Conservation (phyloP, 2,329 filamentous ascomycete genomes). For the Fusarium oxysporum region DNA sequence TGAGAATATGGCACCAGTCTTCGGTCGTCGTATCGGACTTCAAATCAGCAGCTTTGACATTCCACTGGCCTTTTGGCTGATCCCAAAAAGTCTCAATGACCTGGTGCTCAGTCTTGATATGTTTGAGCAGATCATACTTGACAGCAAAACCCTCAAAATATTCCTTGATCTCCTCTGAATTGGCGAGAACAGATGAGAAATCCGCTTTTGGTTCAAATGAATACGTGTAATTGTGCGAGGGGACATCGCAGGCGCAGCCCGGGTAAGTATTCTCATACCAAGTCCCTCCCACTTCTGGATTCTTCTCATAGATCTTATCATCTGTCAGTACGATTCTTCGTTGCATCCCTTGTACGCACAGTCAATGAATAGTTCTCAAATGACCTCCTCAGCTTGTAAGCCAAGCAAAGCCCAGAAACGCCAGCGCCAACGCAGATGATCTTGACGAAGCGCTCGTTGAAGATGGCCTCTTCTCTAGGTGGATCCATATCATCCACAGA, state of each 20-base stretch:
- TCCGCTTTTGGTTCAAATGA: slow-evolving; percentile 22
- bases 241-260: slow-evolving; percentile 12
- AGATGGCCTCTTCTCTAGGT: background rate
- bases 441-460: slow-evolving; percentile 24
- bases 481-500: slow-evolving; percentile 1
- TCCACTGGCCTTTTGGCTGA: slow-evolving; percentile 6
- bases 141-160: slow-evolving; percentile 3
- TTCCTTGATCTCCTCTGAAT: background rate
- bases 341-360: background rate
- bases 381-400: slow-evolving; percentile 11
- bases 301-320: slow-evolving; percentile 16
- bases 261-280: slow-evolving; percentile 18
- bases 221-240: slow-evolving; percentile 11
- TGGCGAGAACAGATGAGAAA: slow-evolving; percentile 1
- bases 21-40: background rate
- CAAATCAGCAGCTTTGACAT: background rate
- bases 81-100: slow-evolving; percentile 1
- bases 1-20: slow-evolving; percentile 13
- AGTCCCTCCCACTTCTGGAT: background rate
- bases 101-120: background rate
- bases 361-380: slow-evolving; percentile 11
- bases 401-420: slow-evolving; percentile 19
- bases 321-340: rapidly evolving
- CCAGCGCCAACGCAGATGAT: slow-evolving; percentile 25
- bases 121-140: slow-evolving; percentile 1